phyloP scores from a whole-genome alignment of 495 filamentous ascomycete genomes.

The Choiromyces venosus region DNA sequence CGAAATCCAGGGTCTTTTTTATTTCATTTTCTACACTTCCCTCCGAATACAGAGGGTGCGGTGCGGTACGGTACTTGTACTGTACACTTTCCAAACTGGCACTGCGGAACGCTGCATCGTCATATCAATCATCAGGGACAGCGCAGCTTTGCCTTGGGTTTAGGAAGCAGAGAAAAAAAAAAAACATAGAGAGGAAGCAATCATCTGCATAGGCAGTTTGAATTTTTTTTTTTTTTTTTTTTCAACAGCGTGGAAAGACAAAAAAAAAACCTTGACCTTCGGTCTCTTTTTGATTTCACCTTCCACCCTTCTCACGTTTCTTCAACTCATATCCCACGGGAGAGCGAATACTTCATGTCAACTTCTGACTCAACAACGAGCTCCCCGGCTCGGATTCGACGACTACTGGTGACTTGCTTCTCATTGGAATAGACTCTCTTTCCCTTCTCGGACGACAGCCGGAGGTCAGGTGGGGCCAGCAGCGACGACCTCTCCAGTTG shows the following conservation, averaged over 20 bases:
- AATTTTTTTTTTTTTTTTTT: background rate
- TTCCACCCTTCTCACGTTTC: background rate
- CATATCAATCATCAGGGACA: background rate
- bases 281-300: background rate
- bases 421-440: background rate
- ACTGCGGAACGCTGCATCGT: background rate
- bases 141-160: background rate
- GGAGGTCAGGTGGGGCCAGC: background rate
- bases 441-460: background rate
- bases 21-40: background rate
- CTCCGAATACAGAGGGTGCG: background rate
- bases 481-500: background rate
- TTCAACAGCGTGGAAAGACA: background rate
- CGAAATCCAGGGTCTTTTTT: background rate
- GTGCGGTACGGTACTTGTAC: background rate
- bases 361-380: background rate
- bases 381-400: background rate
- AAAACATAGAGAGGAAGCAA: background rate
- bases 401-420: background rate
- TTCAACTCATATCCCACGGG: background rate
- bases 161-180: background rate
- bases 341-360: conserved; percentile 1
- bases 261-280: background rate
- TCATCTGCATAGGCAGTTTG: background rate
- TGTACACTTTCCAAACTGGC: background rate